Evolutionary conservation across 2,329 filamentous ascomycete genomes (phyloP), one percentile per base, ranked within the genome.

Genomic region (Sphaerostilbella broomeana): DNA sequence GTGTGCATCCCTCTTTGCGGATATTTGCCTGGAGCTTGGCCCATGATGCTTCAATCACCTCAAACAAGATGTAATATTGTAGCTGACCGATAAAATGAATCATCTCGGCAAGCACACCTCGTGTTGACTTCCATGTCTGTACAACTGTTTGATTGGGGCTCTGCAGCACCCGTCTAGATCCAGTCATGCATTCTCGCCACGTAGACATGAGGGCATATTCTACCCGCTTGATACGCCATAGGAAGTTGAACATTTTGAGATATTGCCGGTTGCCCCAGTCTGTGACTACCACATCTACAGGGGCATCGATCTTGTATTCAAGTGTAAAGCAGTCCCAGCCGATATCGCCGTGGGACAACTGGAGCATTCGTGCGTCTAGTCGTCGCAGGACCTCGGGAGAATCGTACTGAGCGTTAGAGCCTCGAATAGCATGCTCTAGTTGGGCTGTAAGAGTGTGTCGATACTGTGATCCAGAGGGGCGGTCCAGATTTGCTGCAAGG

Each of bases 311-410:
- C 60, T 97, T 95, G 67, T 98, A 98, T 60, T 98, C 94, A 7
- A 98, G 77, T 0, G 92, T 98, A 64, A 98, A 98, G 57, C 94
- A 95, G 57, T 98, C 92, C 92, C 92, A 98, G 35, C 92, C 92
- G 38, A 95, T 97, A 54, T 98, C 92, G 36, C 92, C 92, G 53
- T 95, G 89, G 7, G 85, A 94, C 5, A 97, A 75, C 64, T 97
- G 90, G 27, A 98, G 74, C 90, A 98, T 97, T 46, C 94, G 85
- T n/a, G 92, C 90, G 62, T 98, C 92, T 4, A 98, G 75, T 9
- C 92, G 79, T 5, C 87, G 80, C 19, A 98, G 76, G 5, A 98
- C 89, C 56, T 98, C 94, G 2, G 86, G 78, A 4, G 84, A 84
- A 61, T 98, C 92, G 57, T 88, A 94, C 60, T 98, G 94, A 6